Evolutionary conservation across 371 early-diverging fungal genomes (phyloP).

Genomic region (Mortierella sp.): DNA sequence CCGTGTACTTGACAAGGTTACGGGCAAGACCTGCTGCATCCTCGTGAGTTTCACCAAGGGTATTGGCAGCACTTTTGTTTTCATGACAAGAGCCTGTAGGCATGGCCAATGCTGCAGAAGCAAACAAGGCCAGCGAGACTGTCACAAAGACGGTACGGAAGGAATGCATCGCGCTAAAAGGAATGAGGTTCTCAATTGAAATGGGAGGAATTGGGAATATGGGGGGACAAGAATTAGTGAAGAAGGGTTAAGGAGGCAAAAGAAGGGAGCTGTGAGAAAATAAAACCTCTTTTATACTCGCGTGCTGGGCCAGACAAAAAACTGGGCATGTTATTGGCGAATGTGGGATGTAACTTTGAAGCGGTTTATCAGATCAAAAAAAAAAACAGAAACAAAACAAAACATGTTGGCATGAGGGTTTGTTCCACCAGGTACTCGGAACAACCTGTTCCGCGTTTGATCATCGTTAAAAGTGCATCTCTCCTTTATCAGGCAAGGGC

Average conservation of each 20-base stretch:
- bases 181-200: not conserved
- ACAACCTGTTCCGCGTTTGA: not conserved
- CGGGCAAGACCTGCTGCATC: slow-evolving; percentile 54
- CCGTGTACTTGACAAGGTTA: slow-evolving; percentile 42
- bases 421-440: not conserved
- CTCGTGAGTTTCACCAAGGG: slow-evolving; percentile 38
- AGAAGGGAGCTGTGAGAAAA: not conserved
- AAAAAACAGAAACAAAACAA: too few species aligned
- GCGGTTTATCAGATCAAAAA: not conserved
- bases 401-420: too few species aligned
- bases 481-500: not conserved
- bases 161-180: slow-evolving; percentile 23
- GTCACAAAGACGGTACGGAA: slow-evolving; percentile 22
- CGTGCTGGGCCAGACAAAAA: not conserved
- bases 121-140: slow-evolving; percentile 31
- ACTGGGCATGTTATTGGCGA: too few species aligned
- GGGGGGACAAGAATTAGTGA: slow-evolving; percentile 1
- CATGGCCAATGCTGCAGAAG: slow-evolving; percentile 25
- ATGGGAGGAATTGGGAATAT: not conserved
- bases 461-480: not conserved
- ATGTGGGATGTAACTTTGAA: too few species aligned
- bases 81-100: slow-evolving; percentile 24
- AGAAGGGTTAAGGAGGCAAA: not conserved
- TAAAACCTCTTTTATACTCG: not conserved
- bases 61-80: not conserved